Evolutionary conservation across 805 yeast species (phyloP).

Genomic region (Yarrowia sp.): DNA sequence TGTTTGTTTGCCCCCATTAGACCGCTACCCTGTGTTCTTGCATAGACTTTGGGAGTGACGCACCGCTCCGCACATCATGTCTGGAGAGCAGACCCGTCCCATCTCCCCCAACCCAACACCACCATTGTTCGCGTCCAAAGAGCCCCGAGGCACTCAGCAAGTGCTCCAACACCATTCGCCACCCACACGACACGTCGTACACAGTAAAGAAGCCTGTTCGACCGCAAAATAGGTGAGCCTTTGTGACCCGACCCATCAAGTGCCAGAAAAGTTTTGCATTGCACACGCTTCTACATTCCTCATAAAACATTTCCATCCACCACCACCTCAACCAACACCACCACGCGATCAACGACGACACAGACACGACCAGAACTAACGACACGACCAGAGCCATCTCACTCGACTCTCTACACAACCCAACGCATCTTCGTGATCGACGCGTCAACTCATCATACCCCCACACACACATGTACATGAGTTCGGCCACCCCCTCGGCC

Average conservation of each 20-base stretch:
- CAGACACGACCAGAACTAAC: not conserved
- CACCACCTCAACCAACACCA: not conserved
- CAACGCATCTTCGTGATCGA: no score
- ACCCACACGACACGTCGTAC: not conserved
- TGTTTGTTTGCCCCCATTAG: slow-evolving; percentile 25
- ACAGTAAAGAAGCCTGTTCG: not conserved
- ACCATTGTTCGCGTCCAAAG: not conserved
- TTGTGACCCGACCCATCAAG: not conserved
- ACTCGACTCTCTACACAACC: no score
- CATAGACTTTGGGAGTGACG: slow-evolving; percentile 21
- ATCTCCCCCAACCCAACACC: not conserved
- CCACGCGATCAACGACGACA: not conserved
- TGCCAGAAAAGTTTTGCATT: not conserved
- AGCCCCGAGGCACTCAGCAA: not conserved
- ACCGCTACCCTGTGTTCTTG: slow-evolving; percentile 24
- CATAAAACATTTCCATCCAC: not conserved
- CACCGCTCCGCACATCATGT: slow-evolving; percentile 10
- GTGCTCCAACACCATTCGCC: not conserved
- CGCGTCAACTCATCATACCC: not conserved
- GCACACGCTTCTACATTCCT: not conserved
- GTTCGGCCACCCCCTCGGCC: slow-evolving; percentile 24
- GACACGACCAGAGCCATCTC: not conserved
- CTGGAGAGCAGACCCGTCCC: not conserved
- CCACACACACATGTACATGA: slow-evolving; percentile 2
- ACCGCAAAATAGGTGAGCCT: no score